Conservation (phyloP, 371 early-diverging fungal species). For the Lichtheimia hyalospora region DNA sequence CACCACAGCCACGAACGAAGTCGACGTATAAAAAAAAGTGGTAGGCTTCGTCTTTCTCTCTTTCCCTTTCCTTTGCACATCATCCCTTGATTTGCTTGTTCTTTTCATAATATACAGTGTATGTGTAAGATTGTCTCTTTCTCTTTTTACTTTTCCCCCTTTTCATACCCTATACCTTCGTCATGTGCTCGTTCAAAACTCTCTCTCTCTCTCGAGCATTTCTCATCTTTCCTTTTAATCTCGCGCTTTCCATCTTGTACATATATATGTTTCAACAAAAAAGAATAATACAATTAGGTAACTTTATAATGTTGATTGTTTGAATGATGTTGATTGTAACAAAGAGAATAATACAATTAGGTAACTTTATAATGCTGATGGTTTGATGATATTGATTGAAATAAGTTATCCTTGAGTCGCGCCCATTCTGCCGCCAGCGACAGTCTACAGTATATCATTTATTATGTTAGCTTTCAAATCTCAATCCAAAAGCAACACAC, state of each 20-base stretch:
- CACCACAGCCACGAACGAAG: background rate
- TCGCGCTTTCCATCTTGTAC: too few species aligned
- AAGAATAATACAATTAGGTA: too few species aligned
- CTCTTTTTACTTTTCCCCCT: background rate
- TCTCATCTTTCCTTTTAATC: too few species aligned
- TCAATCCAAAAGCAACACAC: background rate
- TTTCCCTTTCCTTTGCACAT: background rate
- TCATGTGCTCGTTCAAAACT: too few species aligned
- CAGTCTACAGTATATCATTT: too few species aligned
- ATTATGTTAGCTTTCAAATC: background rate
- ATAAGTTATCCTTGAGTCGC: background rate
- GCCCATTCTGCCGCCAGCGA: background rate
- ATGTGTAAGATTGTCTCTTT: background rate
- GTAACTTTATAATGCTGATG: too few species aligned
- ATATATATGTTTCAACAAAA: too few species aligned
- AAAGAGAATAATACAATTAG: background rate
- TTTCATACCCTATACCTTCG: too few species aligned
- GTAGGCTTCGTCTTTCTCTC: background rate
- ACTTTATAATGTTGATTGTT: too few species aligned
- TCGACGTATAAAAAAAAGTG: background rate
- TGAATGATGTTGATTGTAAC: background rate
- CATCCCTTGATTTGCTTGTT: background rate
- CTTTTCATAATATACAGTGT: background rate
- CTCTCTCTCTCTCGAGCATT: too few species aligned
- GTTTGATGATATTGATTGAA: background rate